Percentiles rank a stretch among this genome's conserved stretches.
phyloP scores from a whole-genome alignment of 73 alveolate species.

The Durusdinium trenchii region DNA sequence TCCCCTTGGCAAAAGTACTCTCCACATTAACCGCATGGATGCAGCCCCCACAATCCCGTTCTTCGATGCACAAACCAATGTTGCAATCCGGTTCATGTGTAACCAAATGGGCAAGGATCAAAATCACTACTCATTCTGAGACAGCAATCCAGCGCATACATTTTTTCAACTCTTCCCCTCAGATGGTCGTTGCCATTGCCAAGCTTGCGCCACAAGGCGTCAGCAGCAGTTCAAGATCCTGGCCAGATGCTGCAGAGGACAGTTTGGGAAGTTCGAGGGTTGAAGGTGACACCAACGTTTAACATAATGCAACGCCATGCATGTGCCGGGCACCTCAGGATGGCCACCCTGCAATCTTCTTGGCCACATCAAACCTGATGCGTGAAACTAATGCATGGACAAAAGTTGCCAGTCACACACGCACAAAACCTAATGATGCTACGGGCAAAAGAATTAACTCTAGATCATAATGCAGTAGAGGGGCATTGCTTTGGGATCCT shows the following conservation, averaged over 20 bases:
- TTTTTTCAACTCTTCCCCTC: background rate
- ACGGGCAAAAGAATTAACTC: background rate
- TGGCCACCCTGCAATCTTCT: background rate
- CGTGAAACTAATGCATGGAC: background rate
- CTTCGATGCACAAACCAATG: too few species aligned
- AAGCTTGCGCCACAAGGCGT: background rate
- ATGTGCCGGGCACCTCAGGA: background rate
- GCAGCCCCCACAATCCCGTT: too few species aligned
- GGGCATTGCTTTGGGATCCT: background rate
- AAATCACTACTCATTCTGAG: too few species aligned
- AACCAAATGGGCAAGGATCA: too few species aligned
- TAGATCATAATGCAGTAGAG: background rate
- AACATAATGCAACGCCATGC: background rate
- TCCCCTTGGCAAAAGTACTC: too few species aligned
- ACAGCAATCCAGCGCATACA: too few species aligned
- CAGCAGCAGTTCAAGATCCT: too few species aligned
- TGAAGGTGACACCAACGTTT: background rate
- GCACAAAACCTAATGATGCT: background rate
- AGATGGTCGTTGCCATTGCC: background rate
- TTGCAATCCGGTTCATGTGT: too few species aligned
- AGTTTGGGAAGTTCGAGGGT: background rate
- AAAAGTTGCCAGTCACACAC: background rate
- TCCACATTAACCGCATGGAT: too few species aligned
- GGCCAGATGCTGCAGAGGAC: background rate
- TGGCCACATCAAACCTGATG: background rate